phyloP scores from a whole-genome alignment of 1,284 basidiomycete genomes.

The Fomitopsis schrenkii region DNA sequence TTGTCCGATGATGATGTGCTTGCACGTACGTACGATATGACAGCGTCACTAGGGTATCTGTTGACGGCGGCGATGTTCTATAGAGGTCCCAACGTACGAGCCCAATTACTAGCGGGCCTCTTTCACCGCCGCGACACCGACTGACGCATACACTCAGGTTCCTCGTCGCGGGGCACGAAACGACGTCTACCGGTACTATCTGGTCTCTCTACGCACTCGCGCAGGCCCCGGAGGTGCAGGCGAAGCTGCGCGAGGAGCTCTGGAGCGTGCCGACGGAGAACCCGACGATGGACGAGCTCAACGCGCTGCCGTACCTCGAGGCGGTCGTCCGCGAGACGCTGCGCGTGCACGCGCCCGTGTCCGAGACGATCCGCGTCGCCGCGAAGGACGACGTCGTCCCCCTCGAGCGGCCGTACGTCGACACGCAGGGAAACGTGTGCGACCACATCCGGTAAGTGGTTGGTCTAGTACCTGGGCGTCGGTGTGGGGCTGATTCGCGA shows the following conservation, averaged over 20 bases:
- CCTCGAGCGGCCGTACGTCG: slow-evolving; percentile 23
- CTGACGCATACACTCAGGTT: slow-evolving; percentile 27
- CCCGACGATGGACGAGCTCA: slow-evolving; percentile 55
- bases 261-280: slow-evolving; percentile 30
- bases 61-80: neutral
- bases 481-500: neutral
- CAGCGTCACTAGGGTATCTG: neutral
- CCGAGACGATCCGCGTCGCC: slow-evolving; percentile 47
- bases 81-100: slow-evolving; percentile 13
- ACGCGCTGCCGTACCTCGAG: slow-evolving; percentile 58
- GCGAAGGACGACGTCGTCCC: slow-evolving; percentile 44
- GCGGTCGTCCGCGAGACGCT: slow-evolving; percentile 70
- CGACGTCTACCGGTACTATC: slow-evolving; percentile 40
- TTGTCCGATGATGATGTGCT: slow-evolving; percentile 52
- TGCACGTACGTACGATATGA: slow-evolving; percentile 40
- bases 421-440: slow-evolving; percentile 22
- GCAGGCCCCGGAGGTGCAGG: slow-evolving; percentile 51
- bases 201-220: slow-evolving; percentile 69
- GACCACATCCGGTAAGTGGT: slow-evolving; percentile 21
- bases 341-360: slow-evolving; percentile 64
- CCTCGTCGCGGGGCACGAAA: slow-evolving; percentile 75
- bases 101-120: neutral
- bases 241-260: slow-evolving; percentile 68
- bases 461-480: neutral
- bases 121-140: neutral